Percentiles rank a stretch among this genome's conserved stretches.
These are phyloP conservation scores for Graphiopsis chlorocephala DNA, from an alignment of 2,329 filamentous ascomycete genomes.

Conservation along the genomic window DNA sequence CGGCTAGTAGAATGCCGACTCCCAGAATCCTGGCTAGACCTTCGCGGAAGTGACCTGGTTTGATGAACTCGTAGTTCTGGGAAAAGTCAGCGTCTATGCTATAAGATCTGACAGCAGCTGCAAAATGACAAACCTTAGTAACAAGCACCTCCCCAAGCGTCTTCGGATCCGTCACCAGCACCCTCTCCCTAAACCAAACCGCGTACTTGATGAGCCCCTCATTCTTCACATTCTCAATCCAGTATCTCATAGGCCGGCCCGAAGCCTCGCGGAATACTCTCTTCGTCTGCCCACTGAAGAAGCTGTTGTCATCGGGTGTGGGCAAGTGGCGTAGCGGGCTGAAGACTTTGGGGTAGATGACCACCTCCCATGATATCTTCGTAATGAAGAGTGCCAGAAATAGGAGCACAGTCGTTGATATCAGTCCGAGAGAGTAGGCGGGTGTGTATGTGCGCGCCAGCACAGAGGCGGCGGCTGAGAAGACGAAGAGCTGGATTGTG, in stretches of 20 bases:
- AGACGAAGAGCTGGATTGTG: constrained; percentile 5
- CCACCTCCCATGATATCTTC: constrained; percentile 41
- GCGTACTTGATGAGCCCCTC: constrained; percentile 55
- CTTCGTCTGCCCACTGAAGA: constrained; percentile 44
- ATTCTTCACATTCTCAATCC: constrained; percentile 54
- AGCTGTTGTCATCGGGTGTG: constrained; percentile 45
- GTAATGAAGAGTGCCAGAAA: constrained; percentile 38
- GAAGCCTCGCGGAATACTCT: constrained; percentile 42
- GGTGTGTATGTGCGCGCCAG: constrained; percentile 35
- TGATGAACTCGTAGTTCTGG: constrained; percentile 42
- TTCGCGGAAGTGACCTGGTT: constrained; percentile 45
- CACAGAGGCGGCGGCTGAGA: constrained; percentile 23
- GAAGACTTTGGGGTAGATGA: constrained; percentile 59
- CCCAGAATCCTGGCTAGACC: constrained; percentile 65
- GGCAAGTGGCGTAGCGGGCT: constrained; percentile 59
- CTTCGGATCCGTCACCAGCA: constrained; percentile 47
- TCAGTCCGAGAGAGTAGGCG: constrained; percentile 31
- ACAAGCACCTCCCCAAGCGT: constrained; percentile 50
- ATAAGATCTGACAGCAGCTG: not conserved
- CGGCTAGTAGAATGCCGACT: constrained; percentile 71
- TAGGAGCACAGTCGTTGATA: constrained; percentile 41
- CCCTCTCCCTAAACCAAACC: constrained; percentile 44
- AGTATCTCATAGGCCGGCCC: constrained; percentile 47
- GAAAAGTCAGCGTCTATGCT: not conserved
- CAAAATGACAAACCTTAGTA: constrained; percentile 33